A percentile compares a stretch with the other conserved stretches of the same genome.
phyloP scores from a whole-genome alignment of 2,329 filamentous ascomycete genomes.

The Pestalotiopsis sp. region DNA sequence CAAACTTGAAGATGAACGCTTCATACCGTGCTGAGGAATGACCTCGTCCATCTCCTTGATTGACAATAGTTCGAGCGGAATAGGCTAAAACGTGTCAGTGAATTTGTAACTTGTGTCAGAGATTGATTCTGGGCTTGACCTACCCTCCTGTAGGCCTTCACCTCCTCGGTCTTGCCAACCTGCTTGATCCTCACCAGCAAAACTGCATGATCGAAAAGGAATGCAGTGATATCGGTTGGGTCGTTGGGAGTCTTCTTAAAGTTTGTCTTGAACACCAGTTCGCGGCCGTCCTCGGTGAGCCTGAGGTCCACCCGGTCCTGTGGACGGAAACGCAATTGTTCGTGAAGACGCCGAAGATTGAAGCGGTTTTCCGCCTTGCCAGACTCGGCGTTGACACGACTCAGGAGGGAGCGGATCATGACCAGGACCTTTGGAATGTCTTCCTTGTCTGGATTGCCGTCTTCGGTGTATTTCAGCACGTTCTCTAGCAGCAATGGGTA shows the following conservation, averaged over 20 bases:
- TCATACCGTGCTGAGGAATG: conserved; percentile 78
- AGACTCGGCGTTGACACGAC: conserved; percentile 89
- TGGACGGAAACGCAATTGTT: conserved; percentile 86
- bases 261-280: conserved; percentile 90
- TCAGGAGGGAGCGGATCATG: conserved; percentile 84
- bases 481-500: conserved; percentile 92
- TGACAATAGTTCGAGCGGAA: conserved; percentile 87
- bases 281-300: conserved; percentile 88
- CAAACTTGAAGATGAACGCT: conserved; percentile 85
- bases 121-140: conserved; percentile 22
- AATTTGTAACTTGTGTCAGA: no score
- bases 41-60: conserved; percentile 98
- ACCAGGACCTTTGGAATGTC: conserved; percentile 89
- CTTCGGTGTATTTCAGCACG: conserved; percentile 87
- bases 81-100: conserved; percentile 58
- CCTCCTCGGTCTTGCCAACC: conserved; percentile 89
- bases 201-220: conserved; percentile 94
- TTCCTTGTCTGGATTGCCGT: conserved; percentile 85
- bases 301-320: conserved; percentile 93
- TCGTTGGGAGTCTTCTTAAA: conserved; percentile 93
- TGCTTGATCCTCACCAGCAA: conserved; percentile 89
- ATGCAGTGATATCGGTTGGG: conserved; percentile 86
- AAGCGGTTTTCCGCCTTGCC: conserved; percentile 98
- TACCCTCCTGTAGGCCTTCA: conserved; percentile 85
- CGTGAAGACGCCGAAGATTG: conserved; percentile 88